Percentiles rank a stretch among this genome's conserved stretches.
Evolutionary conservation across 75 land plant genomes (phyloP).

Genomic region (Cunninghamia lanceolata): DNA sequence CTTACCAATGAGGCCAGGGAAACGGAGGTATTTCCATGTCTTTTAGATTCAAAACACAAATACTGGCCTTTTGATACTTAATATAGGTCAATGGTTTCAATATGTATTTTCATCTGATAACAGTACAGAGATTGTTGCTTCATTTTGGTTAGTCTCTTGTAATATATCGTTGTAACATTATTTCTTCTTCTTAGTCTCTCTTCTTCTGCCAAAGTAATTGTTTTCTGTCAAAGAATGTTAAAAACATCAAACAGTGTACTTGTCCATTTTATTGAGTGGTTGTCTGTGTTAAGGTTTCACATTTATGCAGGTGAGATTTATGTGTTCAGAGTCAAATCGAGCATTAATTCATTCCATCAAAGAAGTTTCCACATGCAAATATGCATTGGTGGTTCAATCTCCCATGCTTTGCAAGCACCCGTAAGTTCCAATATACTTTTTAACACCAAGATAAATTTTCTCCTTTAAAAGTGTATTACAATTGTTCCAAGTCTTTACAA

Average conservation of each 20-base stretch:
- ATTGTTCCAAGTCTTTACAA: not conserved
- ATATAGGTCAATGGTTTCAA: not conserved
- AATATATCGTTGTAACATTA: not conserved
- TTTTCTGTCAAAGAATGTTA: not conserved
- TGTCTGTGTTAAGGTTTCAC: not conserved
- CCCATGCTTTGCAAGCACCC: constrained; percentile 96
- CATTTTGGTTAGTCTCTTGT: not conserved
- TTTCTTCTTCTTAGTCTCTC: not conserved
- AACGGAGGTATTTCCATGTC: constrained; percentile 70
- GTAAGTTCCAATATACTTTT: constrained; percentile 48
- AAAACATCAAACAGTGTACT: not conserved
- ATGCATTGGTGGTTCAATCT: constrained; percentile 72
- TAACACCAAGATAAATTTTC: not conserved
- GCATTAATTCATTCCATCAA: constrained; percentile 84
- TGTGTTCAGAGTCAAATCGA: constrained; percentile 75
- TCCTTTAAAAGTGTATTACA: not conserved
- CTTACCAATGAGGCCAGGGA: constrained; percentile 88
- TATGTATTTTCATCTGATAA: not conserved
- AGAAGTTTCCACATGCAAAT: constrained; percentile 96
- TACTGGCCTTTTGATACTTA: not conserved
- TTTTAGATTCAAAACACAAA: not conserved
- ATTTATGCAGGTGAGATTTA: constrained; percentile 82
- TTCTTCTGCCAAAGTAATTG: not conserved
- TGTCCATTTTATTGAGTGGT: not conserved
- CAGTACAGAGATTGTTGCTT: not conserved